Conservation (phyloP, 371 early-diverging fungal genomes). For the Gilbertella persicaria region DNA sequence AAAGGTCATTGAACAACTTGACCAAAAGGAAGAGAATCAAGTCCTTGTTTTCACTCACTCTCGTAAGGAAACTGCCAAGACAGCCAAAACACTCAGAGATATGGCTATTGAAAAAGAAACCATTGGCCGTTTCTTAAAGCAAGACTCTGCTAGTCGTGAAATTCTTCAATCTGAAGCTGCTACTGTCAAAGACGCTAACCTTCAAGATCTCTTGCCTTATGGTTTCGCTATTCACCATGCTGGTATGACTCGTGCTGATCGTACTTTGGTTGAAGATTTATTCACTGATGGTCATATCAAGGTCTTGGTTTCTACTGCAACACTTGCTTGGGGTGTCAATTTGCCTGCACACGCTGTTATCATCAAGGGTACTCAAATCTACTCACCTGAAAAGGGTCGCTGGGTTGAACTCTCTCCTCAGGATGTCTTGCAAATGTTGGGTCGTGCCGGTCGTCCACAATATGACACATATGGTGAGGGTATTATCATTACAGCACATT, state of each 20-base stretch:
- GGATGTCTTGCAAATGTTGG: constrained; percentile 98
- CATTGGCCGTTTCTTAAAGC: constrained; percentile 74
- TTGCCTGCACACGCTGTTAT: constrained; percentile 99
- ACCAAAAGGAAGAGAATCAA: constrained; percentile 79
- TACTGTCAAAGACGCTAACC: constrained; percentile 76
- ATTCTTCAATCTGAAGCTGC: constrained; percentile 83
- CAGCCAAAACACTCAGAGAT: constrained; percentile 89
- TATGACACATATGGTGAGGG: constrained; percentile 98
- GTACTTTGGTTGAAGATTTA: constrained; percentile 93
- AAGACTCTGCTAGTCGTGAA: constrained; percentile 82
- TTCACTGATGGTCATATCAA: constrained; percentile 92
- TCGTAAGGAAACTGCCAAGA: constrained; percentile 96
- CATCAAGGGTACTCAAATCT: constrained; percentile 99
- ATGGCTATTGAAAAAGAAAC: constrained; percentile 89
- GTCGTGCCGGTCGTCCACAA: constrained; percentile 99
- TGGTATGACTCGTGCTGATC: constrained; percentile 95
- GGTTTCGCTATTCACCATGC: constrained; percentile 99
- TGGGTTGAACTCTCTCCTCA: constrained; percentile 95
- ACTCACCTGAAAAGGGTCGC: constrained; percentile 91
- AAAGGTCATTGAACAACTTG: constrained; percentile 88
- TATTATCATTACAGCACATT: constrained; percentile 93
- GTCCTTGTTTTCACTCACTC: constrained; percentile 98
- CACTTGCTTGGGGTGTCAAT: constrained; percentile 99
- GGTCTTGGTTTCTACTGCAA: constrained; percentile 98
- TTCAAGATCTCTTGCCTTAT: constrained; percentile 89